Conservation (phyloP, 176 grass and related monocot genomes). For the Rhynchospora breviuscula region DNA sequence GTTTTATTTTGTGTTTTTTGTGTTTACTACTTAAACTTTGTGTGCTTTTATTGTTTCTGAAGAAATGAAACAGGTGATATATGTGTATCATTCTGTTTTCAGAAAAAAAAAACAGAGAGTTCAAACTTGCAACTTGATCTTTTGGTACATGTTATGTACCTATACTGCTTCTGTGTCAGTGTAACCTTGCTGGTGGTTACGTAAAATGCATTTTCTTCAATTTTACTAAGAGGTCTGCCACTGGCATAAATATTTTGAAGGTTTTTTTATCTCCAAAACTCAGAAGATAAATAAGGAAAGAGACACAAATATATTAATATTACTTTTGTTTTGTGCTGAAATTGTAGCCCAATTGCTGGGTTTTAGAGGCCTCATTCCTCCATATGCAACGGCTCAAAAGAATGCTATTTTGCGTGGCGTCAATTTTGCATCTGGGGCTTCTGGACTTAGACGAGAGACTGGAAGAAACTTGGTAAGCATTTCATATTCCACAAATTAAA, state of each 20-base stretch:
- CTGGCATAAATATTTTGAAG: neutral
- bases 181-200: neutral
- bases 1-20: neutral
- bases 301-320: neutral
- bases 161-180: neutral
- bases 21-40: neutral
- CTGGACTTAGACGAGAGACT: constrained; percentile 63
- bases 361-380: constrained; percentile 53
- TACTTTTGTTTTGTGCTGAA: neutral
- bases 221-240: too few species aligned
- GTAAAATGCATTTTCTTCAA: neutral
- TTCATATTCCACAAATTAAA: neutral
- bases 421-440: constrained; percentile 83
- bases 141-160: neutral
- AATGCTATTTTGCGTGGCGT: constrained; percentile 34
- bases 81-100: too few species aligned
- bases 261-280: neutral
- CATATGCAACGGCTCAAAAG: constrained; percentile 44
- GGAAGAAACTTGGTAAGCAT: constrained; percentile 72
- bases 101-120: too few species aligned
- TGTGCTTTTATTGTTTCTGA: too few species aligned
- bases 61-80: too few species aligned
- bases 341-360: constrained; percentile 44
- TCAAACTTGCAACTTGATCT: neutral
- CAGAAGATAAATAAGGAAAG: neutral